A percentile compares a stretch with the other conserved stretches of the same genome.
Evolutionary conservation across 257 asterid genomes (phyloP).

Genomic region (Echites panduratus): DNA sequence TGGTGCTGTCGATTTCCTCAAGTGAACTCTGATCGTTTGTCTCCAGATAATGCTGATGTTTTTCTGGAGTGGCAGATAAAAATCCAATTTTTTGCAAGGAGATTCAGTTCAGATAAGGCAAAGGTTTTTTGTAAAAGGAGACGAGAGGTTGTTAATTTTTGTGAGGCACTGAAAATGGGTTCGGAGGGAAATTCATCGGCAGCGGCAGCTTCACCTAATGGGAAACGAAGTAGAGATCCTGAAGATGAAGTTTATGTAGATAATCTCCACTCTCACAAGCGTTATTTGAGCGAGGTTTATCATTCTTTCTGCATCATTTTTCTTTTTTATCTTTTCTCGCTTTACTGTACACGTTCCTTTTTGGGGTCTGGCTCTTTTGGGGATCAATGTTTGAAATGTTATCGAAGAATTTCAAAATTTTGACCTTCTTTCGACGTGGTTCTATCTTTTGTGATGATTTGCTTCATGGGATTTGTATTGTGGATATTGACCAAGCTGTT

Average conservation of each 20-base stretch:
- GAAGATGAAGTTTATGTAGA: slow-evolving; percentile 93
- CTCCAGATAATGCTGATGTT: not conserved
- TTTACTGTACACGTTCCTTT: not conserved
- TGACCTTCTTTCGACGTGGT: not conserved
- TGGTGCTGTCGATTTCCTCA: not conserved
- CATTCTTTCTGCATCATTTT: too few species aligned
- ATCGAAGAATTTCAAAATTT: not conserved
- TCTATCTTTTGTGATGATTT: not conserved
- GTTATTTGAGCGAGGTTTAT: slow-evolving; percentile 89
- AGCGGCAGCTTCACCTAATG: slow-evolving; percentile 33
- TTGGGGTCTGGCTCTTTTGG: not conserved
- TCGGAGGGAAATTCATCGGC: slow-evolving; percentile 46
- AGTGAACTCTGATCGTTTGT: not conserved
- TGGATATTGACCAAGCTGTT: not conserved
- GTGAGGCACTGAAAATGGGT: slow-evolving; percentile 31
- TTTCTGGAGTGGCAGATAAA: not conserved
- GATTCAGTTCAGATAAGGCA: not conserved
- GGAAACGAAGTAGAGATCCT: slow-evolving; percentile 78
- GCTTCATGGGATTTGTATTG: not conserved
- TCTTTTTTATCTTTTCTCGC: not conserved
- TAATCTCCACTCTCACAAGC: slow-evolving; percentile 89
- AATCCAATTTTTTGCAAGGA: not conserved
- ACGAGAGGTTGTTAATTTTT: not conserved
- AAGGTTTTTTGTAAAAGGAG: not conserved
- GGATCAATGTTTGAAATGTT: not conserved